A percentile compares a stretch with the other conserved stretches of the same genome.
phyloP scores from a whole-genome alignment of 176 grass and related monocot species.

The Phoenix roebelenii region DNA sequence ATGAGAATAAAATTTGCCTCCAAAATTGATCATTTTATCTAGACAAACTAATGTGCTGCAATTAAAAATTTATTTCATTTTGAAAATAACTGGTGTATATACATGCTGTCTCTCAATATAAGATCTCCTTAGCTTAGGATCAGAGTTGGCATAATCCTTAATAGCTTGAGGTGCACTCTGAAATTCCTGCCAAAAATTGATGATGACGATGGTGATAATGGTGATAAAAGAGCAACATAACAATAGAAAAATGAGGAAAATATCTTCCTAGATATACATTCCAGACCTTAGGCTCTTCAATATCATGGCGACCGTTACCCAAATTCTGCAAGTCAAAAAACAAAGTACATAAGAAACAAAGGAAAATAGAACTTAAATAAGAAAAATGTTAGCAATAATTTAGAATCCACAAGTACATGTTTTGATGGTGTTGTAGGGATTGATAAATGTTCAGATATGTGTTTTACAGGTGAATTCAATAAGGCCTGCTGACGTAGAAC shows the following conservation, averaged over 20 bases:
- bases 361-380: no score
- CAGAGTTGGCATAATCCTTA: constrained; percentile 47
- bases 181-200: constrained; percentile 49
- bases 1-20: constrained; percentile 14
- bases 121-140: constrained; percentile 49
- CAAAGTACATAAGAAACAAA: background rate
- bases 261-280: constrained; percentile 25
- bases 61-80: background rate
- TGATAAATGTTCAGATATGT: constrained; percentile 36
- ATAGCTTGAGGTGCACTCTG: constrained; percentile 52
- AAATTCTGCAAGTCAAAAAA: constrained; percentile 40
- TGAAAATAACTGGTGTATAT: constrained; percentile 15
- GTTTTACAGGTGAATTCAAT: constrained; percentile 37
- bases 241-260: constrained; percentile 15
- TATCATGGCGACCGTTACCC: constrained; percentile 36
- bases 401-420: constrained; percentile 30
- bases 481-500: constrained; percentile 64
- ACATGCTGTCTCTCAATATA: constrained; percentile 75
- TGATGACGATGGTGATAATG: no score
- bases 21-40: constrained; percentile 18
- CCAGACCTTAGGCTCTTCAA: constrained; percentile 49
- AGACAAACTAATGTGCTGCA: background rate
- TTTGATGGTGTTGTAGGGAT: constrained; percentile 49
- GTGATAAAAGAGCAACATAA: background rate
- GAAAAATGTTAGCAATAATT: no score